Evolutionary conservation across 345 rosid species (phyloP), one percentile per base, ranked within the genome.

Genomic region (Viola odorata): DNA sequence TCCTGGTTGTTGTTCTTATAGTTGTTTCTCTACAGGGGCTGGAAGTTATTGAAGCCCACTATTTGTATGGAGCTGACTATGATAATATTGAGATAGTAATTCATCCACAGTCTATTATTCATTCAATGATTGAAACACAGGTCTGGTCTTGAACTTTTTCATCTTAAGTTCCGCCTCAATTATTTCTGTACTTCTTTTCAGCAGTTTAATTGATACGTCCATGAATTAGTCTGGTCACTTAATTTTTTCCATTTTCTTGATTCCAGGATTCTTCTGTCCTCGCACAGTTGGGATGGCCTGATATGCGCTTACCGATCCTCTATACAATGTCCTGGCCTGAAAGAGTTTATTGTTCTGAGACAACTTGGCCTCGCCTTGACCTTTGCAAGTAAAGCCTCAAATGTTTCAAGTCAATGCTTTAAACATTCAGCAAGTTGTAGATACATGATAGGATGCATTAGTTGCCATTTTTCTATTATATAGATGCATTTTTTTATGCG

Each of bases 261-360:
- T 67, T 60, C 49, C 80, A 88, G 99, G 99, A 94, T 81, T 94
- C 99, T 12, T 90, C 99, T 54, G 82, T 94, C 60, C 77, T 94
- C 50, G 97, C 92, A 68, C 99, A 94, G 57, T 64, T 94, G 78
- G 97, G 99, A 58, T 90, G 96, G 99, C 85, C 99, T 50, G 96
- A 90, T 74, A 94, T 94, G 99, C 91, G 96, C 37, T 23, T 90
- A 52, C 97, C 99, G 0, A 85, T 94, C 67, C 95, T 90, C 55
- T 94, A 94, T 83, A 86, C 99, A 10, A 79, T 94, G 92, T 94
- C 99, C 12, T 94, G 97, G 99, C 99, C 97, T 0, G 97, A 90
- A 12, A 83, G 97, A 64, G 74, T 90, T 73, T 81, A 84, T 77
- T 94, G 97, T 76, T 94, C 99, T 68, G 99, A 90, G 86, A 57